phyloP scores from a whole-genome alignment of 768 basidiomycete genomes.

The Naganishia antarctica region DNA sequence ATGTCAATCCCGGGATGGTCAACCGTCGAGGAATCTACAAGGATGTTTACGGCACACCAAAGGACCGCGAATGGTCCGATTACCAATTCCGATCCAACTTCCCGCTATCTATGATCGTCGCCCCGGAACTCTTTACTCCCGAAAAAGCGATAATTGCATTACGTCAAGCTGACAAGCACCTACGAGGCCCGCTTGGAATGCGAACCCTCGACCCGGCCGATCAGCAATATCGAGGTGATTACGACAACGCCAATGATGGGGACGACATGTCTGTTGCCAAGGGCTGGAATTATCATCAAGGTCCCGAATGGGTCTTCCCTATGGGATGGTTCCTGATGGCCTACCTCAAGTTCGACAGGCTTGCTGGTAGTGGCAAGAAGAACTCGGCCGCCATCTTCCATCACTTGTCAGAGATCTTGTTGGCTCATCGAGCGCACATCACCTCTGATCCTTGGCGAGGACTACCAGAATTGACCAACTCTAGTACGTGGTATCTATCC shows the following conservation, averaged over 20 bases:
- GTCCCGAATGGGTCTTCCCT: slow-evolving; percentile 93
- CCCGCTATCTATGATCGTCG: slow-evolving; percentile 93
- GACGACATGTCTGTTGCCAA: slow-evolving; percentile 79
- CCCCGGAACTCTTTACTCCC: slow-evolving; percentile 86
- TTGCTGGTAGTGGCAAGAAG: slow-evolving; percentile 66
- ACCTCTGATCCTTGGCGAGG: slow-evolving; percentile 83
- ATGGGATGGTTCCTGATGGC: slow-evolving; percentile 92
- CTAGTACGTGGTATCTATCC: background rate
- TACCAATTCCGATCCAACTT: slow-evolving; percentile 93
- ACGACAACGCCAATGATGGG: slow-evolving; percentile 91
- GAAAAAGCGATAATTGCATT: slow-evolving; percentile 74
- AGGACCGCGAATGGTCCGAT: slow-evolving; percentile 88
- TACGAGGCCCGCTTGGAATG: slow-evolving; percentile 90
- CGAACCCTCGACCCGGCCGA: slow-evolving; percentile 87
- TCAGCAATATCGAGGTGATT: slow-evolving; percentile 79
- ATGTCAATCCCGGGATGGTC: slow-evolving; percentile 64
- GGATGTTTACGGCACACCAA: slow-evolving; percentile 87
- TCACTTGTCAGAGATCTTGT: slow-evolving; percentile 68
- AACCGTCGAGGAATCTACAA: slow-evolving; percentile 96
- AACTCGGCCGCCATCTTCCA: slow-evolving; percentile 69
- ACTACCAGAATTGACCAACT: slow-evolving; percentile 65
- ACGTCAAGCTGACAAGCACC: slow-evolving; percentile 68
- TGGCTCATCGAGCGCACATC: slow-evolving; percentile 68
- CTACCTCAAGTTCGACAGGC: slow-evolving; percentile 78
- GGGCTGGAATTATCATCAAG: slow-evolving; percentile 77